These are phyloP conservation scores for Lentithecium fluviatile DNA, from an alignment of 495 filamentous ascomycete genomes.

Conservation along the genomic window DNA sequence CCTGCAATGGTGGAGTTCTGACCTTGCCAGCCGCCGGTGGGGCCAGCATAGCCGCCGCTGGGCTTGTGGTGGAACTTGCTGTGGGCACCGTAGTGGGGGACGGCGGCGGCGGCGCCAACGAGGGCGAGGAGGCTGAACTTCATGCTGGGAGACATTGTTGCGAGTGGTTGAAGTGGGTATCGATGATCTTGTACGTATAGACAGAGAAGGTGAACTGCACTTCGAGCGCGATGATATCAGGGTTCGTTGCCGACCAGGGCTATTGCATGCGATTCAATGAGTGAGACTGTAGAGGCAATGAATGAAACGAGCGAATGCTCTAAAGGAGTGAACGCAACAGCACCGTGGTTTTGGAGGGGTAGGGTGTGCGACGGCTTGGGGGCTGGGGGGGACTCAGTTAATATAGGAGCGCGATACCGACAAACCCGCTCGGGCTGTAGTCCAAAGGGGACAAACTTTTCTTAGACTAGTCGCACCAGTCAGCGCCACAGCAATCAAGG, in stretches of 20 bases:
- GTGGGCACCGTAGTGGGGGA: slow-evolving; percentile 22
- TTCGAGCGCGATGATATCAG: slow-evolving; percentile 31
- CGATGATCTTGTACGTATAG: slow-evolving; percentile 3
- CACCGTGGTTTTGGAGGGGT: slow-evolving; percentile 18
- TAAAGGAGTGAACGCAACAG: slow-evolving; percentile 36
- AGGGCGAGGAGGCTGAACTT: slow-evolving; percentile 37
- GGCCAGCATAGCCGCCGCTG: slow-evolving; percentile 8
- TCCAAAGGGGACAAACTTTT: slow-evolving; percentile 22
- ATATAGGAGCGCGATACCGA: slow-evolving; percentile 23
- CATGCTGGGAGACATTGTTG: slow-evolving; percentile 30
- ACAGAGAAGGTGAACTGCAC: slow-evolving; percentile 26
- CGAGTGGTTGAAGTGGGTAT: slow-evolving; percentile 1
- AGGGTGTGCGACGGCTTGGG: slow-evolving; percentile 14
- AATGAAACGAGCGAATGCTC: slow-evolving; percentile 45
- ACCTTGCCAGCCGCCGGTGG: slow-evolving; percentile 20
- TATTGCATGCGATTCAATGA: slow-evolving; percentile 27
- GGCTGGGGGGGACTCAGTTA: slow-evolving; percentile 13
- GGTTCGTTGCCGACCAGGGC: slow-evolving; percentile 43
- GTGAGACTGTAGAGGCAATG: slow-evolving; percentile 33
- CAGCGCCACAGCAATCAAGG: slow-evolving; percentile 7
- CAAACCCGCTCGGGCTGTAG: neutral
- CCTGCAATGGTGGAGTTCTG: slow-evolving; percentile 11
- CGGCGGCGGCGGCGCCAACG: slow-evolving; percentile 28
- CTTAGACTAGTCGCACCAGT: slow-evolving; percentile 28
- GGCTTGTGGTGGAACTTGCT: slow-evolving; percentile 24